Conservation (phyloP, 192 early-diverging fungal genomes). For the Podila horticola region DNA sequence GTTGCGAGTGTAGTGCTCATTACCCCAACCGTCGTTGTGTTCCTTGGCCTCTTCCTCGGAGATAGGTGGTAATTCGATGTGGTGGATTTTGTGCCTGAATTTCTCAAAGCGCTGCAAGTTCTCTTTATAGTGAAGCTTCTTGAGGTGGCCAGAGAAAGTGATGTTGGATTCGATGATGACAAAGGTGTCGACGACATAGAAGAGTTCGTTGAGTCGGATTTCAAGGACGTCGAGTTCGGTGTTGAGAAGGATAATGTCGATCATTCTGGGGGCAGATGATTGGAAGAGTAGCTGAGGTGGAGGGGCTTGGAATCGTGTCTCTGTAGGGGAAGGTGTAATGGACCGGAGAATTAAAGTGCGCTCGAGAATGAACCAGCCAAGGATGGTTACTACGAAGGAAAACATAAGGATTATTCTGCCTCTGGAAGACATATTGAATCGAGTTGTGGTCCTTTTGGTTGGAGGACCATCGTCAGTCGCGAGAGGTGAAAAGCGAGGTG, state of each 20-base stretch:
- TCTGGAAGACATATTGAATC: background rate
- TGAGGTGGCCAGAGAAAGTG: conserved; percentile 5
- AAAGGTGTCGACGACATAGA: conserved; percentile 4
- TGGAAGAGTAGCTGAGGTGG: no score
- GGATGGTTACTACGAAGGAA: background rate
- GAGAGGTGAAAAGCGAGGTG: no score
- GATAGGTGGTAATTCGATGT: background rate
- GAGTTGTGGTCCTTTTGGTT: background rate
- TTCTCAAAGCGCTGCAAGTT: conserved; percentile 6
- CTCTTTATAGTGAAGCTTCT: background rate
- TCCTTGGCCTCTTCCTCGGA: background rate
- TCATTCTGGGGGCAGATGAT: background rate
- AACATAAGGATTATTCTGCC: background rate
- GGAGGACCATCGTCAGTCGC: background rate
- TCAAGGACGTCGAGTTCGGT: conserved; percentile 10
- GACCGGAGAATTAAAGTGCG: background rate
- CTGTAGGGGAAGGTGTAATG: no score
- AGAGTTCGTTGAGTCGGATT: conserved; percentile 10
- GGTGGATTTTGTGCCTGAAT: conserved; percentile 7
- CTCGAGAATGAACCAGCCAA: background rate
- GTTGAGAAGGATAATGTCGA: conserved; percentile 15
- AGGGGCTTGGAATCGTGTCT: background rate
- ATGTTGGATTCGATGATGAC: conserved; percentile 13
- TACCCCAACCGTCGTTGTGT: background rate
- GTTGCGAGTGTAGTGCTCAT: background rate